A percentile compares a stretch with the other conserved stretches of the same genome.
Evolutionary conservation across 2,329 filamentous ascomycete genomes (phyloP).

Genomic region (Alternaria triticina): DNA sequence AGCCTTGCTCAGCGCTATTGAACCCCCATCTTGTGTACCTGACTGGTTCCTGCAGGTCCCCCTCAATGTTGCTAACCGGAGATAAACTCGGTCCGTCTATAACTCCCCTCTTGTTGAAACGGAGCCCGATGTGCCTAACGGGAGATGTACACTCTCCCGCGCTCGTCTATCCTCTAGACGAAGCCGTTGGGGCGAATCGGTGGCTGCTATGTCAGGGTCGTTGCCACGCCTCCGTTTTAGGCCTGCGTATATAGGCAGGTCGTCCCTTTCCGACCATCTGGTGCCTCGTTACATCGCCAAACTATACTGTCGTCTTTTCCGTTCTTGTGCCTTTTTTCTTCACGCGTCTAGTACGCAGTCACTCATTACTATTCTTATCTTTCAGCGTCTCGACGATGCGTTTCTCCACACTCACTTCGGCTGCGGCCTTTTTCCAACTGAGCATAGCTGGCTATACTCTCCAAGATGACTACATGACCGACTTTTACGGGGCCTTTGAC

Average conservation of each 20-base stretch:
- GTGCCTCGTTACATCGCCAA: slow-evolving; percentile 13
- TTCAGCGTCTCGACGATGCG: slow-evolving; percentile 42
- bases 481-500: slow-evolving; percentile 55
- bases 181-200: slow-evolving; percentile 20
- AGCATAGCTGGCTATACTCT: slow-evolving; percentile 51
- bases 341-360: slow-evolving; percentile 45
- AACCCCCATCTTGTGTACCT: slow-evolving; percentile 8
- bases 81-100: slow-evolving; percentile 18
- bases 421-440: slow-evolving; percentile 41
- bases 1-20: slow-evolving; percentile 23
- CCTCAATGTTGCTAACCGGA: slow-evolving; percentile 27
- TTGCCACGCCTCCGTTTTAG: slow-evolving; percentile 11
- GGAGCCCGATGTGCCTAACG: slow-evolving; percentile 19
- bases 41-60: slow-evolving; percentile 25
- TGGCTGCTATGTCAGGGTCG: slow-evolving; percentile 3
- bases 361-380: slow-evolving; percentile 31
- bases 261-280: slow-evolving; percentile 16
- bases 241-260: slow-evolving; percentile 33
- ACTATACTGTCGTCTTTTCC: slow-evolving; percentile 26
- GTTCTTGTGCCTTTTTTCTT: slow-evolving; percentile 27
- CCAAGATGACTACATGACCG: slow-evolving; percentile 49
- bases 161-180: slow-evolving; percentile 12
- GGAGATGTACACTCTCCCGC: slow-evolving; percentile 16
- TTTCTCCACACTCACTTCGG: slow-evolving; percentile 44
- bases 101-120: slow-evolving; percentile 29